Percentiles rank a stretch among this genome's conserved stretches.
Evolutionary conservation across 2,329 filamentous ascomycete species (phyloP).

Genomic region (Aaosphaeria arxii): DNA sequence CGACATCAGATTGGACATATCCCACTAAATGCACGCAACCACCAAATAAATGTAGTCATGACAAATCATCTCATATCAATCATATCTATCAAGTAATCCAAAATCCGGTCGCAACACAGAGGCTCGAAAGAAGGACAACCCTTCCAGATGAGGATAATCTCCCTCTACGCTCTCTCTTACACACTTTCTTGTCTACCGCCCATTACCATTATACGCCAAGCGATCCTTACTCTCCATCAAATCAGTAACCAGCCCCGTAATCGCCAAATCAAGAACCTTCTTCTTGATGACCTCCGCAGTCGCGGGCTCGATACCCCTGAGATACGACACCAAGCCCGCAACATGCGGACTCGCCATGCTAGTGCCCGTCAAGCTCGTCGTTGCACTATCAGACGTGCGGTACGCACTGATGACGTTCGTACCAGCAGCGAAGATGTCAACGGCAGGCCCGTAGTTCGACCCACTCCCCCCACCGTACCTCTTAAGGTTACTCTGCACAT

Average conservation of each 20-base stretch:
- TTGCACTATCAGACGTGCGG: conserved; percentile 39
- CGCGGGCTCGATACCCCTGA: conserved; percentile 52
- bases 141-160: too few relatives aligned
- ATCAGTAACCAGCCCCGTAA: conserved; percentile 17
- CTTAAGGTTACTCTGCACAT: conserved; percentile 21
- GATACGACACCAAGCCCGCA: conserved; percentile 65
- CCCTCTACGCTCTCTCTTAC: too few relatives aligned
- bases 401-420: conserved; percentile 46
- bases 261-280: conserved; percentile 18
- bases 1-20: too few relatives aligned
- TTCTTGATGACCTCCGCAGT: conserved; percentile 17
- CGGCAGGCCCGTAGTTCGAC: conserved; percentile 37
- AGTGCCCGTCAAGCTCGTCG: conserved; percentile 54
- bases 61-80: too few relatives aligned
- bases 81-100: too few relatives aligned
- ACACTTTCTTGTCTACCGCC: conserved; percentile 6
- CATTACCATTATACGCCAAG: conserved; percentile 28
- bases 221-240: conserved; percentile 17
- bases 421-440: conserved; percentile 39
- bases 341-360: conserved; percentile 68
- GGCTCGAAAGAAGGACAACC: too few relatives aligned
- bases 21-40: too few relatives aligned
- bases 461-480: conserved; percentile 16
- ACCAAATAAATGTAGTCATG: too few relatives aligned
- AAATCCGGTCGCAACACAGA: too few relatives aligned